Percentiles rank a stretch among this genome's conserved stretches.
phyloP scores from a whole-genome alignment of 2,329 filamentous ascomycete species.

The Hypoxylon sp. region DNA sequence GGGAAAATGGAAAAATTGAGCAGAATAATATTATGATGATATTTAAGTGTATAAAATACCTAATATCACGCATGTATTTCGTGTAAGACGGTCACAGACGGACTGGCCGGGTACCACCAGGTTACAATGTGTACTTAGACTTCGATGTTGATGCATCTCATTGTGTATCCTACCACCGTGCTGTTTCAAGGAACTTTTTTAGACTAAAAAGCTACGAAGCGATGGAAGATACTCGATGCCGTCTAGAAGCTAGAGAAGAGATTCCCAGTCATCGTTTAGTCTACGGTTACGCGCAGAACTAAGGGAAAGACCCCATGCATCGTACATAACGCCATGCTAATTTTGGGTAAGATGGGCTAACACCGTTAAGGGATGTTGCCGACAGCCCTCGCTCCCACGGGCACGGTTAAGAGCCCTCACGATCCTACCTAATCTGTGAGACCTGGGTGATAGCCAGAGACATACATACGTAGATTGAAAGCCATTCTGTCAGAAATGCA shows the following conservation, averaged over 20 bases:
- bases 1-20: conserved; percentile 18
- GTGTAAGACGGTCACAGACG: conserved; percentile 23
- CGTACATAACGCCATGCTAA: conserved; percentile 36
- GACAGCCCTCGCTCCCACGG: conserved; percentile 34
- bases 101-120: conserved; percentile 17
- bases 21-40: conserved; percentile 6
- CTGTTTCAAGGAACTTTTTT: conserved; percentile 21
- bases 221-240: conserved; percentile 16
- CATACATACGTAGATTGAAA: conserved; percentile 41
- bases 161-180: conserved; percentile 6
- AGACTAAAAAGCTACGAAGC: conserved; percentile 14
- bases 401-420: conserved; percentile 40
- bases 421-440: conserved; percentile 46
- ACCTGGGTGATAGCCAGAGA: conserved; percentile 41
- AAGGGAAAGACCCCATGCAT: conserved; percentile 27
- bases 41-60: conserved; percentile 11
- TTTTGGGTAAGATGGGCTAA: conserved; percentile 33
- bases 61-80: conserved; percentile 7
- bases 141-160: conserved; percentile 5
- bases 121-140: background rate
- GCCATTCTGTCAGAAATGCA: conserved; percentile 48
- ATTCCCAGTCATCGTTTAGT: conserved; percentile 18
- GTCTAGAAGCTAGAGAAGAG: conserved; percentile 20
- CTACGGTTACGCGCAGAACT: conserved; percentile 25
- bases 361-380: conserved; percentile 33